Base-by-base conservation (phyloP, 495 filamentous ascomycete species). In the Chaetomium cochliodes region DNA sequence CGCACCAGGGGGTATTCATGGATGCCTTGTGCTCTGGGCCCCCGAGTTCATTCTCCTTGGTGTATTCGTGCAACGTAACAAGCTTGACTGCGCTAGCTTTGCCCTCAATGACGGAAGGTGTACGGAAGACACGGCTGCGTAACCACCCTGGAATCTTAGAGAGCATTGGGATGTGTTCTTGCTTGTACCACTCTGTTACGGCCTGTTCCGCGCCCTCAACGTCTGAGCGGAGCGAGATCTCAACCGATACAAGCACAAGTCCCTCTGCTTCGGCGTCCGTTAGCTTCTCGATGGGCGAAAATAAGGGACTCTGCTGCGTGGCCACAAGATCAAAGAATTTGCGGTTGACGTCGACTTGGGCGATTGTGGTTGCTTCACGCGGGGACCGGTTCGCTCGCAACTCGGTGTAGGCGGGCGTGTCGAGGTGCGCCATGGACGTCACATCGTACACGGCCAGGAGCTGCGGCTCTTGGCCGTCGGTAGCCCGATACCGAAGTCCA, bases 381-480 rank as follows among this genome's bases (percentile, higher is more conserved):
- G 86, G 79, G 8, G 87, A 90, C 63, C 90, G 84, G 69, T 90
- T 86, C 12, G 78, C 84, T 58, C 90, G 85, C 54, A 94, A 79
- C 30, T 82, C 77, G 16, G 86, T 84, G 73, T 94, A 94, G 25
- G 83, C 81, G 69, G 84, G 77, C 64, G 86, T 86, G 42, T 84
- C 83, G 68, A 93, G 77, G 64, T 85, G 84, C 57, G 80, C 76
- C 84, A 91, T 89, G 69, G 89, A 85, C 55, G 85, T 88, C 71
- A 92, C 86, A 69, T 94, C 90, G 81, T 94, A 94, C 67, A 86
- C 74, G 28, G 91, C 91, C 71, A 92, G 81, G 80, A 88, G 93
- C 66, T 87, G 83, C 9, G 90, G 90, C 60, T 80, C 73, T 56
- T 73, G 58, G 49, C 77, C 71, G 74, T 92, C 90, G 55, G 72